Evolutionary conservation across 2,329 filamentous ascomycete genomes (phyloP).

Genomic region (Talaromyces sp.): DNA sequence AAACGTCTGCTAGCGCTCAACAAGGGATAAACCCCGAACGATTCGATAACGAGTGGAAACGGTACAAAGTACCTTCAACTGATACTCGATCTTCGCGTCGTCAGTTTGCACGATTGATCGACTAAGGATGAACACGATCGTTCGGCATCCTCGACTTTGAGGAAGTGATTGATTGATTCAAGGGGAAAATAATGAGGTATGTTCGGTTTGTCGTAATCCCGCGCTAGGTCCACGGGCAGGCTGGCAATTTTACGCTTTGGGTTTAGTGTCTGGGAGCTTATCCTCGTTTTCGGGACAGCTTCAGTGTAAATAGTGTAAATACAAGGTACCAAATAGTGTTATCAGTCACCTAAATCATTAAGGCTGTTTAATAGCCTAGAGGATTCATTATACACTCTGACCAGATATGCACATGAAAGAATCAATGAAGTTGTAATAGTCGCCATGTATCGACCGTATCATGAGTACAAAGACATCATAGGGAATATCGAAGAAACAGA

Average conservation of each 20-base stretch:
- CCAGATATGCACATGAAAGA: conserved; percentile 10
- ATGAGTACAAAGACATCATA: background rate
- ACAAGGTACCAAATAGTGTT: background rate
- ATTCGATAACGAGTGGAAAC: conserved; percentile 51
- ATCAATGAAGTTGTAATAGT: conserved; percentile 3
- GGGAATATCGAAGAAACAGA: background rate
- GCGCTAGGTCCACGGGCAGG: background rate
- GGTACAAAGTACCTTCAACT: conserved; percentile 50
- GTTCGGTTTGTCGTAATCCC: background rate
- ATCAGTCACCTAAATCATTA: background rate
- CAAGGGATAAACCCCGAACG: background rate
- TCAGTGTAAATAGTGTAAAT: background rate
- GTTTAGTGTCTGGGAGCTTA: background rate
- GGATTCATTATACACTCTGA: conserved; percentile 9
- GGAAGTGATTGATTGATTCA: background rate
- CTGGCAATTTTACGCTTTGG: background rate
- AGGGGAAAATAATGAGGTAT: background rate
- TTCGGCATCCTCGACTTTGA: background rate
- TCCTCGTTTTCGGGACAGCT: background rate
- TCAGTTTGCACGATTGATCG: background rate
- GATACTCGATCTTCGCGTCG: background rate
- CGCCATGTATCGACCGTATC: background rate
- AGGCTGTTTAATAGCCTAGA: background rate
- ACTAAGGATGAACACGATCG: conserved; percentile 1
- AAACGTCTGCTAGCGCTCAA: background rate